Percentiles rank a stretch among this genome's conserved stretches.
phyloP scores from a whole-genome alignment of 768 basidiomycete species.

The Ramaria sp. region DNA sequence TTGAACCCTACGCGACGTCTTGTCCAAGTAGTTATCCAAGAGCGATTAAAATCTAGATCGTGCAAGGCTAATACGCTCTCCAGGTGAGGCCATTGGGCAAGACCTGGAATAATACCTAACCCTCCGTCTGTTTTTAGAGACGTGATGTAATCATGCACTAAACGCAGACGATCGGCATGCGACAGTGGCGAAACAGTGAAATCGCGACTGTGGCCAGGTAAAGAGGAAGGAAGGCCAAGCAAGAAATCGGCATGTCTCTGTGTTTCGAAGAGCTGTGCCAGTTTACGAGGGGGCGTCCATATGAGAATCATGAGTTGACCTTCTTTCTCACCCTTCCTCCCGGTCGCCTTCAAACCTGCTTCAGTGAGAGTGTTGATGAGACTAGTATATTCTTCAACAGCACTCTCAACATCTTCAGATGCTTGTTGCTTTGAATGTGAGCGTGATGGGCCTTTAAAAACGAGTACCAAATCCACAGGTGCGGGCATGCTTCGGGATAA shows the following conservation, averaged over 20 bases:
- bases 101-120: conserved; percentile 67
- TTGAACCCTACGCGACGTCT: conserved; percentile 41
- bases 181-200: conserved; percentile 32
- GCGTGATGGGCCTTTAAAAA: conserved; percentile 48
- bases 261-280: conserved; percentile 58
- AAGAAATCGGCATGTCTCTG: conserved; percentile 79
- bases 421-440: conserved; percentile 47
- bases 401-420: conserved; percentile 48
- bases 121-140: conserved; percentile 68
- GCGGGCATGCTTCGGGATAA: conserved; percentile 18
- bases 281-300: conserved; percentile 47
- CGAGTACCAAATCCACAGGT: conserved; percentile 62
- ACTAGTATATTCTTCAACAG: conserved; percentile 56
- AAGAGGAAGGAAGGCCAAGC: conserved; percentile 52
- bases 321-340: conserved; percentile 62
- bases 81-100: conserved; percentile 64
- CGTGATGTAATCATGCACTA: conserved; percentile 62
- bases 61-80: conserved; percentile 79
- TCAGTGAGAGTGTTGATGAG: conserved; percentile 50
- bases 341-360: conserved; percentile 60
- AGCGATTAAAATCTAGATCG: conserved; percentile 67
- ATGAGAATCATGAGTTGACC: conserved; percentile 74
- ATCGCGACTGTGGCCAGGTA: conserved; percentile 32
- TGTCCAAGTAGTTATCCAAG: conserved; percentile 73
- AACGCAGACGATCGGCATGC: conserved; percentile 71